Evolutionary conservation across 1,284 basidiomycete genomes (phyloP).

Genomic region (Blastosporella zonata): DNA sequence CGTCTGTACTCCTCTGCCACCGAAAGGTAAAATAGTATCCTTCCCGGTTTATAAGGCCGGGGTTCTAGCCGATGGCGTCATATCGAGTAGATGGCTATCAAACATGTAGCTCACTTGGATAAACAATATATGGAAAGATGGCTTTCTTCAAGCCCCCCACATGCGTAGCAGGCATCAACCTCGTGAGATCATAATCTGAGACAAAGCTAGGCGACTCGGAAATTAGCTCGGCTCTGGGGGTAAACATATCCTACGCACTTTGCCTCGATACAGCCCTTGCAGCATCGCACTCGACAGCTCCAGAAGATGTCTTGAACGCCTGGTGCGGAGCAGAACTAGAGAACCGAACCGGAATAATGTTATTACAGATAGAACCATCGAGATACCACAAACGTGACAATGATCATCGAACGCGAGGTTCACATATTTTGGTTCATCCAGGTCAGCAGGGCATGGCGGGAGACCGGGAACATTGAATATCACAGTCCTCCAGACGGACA

Average conservation of each 20-base stretch:
- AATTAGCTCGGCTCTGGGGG: background rate
- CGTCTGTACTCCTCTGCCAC: slow-evolving; percentile 14
- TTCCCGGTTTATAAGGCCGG: slow-evolving; percentile 20
- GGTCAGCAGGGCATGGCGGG: slow-evolving; percentile 34
- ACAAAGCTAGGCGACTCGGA: slow-evolving; percentile 15
- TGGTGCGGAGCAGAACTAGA: slow-evolving; percentile 15
- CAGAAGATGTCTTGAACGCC: slow-evolving; percentile 18
- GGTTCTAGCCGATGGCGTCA: slow-evolving; percentile 13
- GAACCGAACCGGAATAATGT: background rate
- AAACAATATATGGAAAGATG: slow-evolving; percentile 20
- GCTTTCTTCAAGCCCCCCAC: slow-evolving; percentile 11
- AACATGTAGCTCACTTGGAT: slow-evolving; percentile 16
- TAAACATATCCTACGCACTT: slow-evolving; percentile 11
- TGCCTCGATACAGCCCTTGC: slow-evolving; percentile 17
- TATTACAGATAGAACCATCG: background rate
- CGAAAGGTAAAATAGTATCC: slow-evolving; percentile 17
- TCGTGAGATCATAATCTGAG: slow-evolving; percentile 17
- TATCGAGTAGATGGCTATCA: background rate
- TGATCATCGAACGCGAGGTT: slow-evolving; percentile 37
- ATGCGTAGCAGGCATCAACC: slow-evolving; percentile 10
- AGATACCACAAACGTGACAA: slow-evolving; percentile 31
- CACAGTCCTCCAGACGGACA: slow-evolving; percentile 37
- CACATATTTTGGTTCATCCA: slow-evolving; percentile 37
- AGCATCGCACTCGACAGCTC: slow-evolving; percentile 21
- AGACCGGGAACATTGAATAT: slow-evolving; percentile 32